These are phyloP conservation scores for Odontarrhena argentea DNA, from an alignment of 345 rosid genomes.

Conservation along the genomic window DNA sequence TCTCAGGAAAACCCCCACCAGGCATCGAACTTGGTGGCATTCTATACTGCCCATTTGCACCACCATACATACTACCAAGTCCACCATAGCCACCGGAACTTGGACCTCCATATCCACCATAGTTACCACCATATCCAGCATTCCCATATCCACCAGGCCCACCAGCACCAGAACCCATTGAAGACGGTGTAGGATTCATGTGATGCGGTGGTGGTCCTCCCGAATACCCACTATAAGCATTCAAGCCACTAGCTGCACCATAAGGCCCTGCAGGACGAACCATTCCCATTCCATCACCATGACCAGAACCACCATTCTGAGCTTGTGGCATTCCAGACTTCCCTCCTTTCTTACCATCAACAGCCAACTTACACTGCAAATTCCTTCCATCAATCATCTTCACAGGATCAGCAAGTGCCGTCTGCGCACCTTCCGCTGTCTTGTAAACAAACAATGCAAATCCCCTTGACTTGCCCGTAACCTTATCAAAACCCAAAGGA, in stretches of 20 bases:
- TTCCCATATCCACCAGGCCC: conserved; percentile 49
- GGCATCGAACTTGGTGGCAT: conserved; percentile 57
- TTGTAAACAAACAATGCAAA: conserved; percentile 81
- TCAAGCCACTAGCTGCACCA: conserved; percentile 40
- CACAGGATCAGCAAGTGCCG: conserved; percentile 65
- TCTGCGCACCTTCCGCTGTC: conserved; percentile 69
- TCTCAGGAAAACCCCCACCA: conserved; percentile 60
- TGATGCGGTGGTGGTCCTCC: conserved; percentile 55
- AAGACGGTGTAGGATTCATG: conserved; percentile 52
- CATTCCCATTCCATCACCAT: conserved; percentile 62
- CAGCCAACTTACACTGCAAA: conserved; percentile 66
- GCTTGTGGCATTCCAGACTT: conserved; percentile 42
- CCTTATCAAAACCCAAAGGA: conserved; percentile 78
- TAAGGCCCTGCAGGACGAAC: conserved; percentile 45
- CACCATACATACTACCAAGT: conserved; percentile 41
- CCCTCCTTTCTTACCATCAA: conserved; percentile 63
- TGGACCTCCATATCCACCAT: conserved; percentile 61
- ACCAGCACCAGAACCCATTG: conserved; percentile 39
- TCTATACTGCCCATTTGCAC: conserved; percentile 55
- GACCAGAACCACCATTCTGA: conserved; percentile 42
- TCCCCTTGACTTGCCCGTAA: conserved; percentile 75
- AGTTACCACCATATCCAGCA: conserved; percentile 50
- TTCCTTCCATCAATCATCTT: conserved; percentile 71
- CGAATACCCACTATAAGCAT: conserved; percentile 47
- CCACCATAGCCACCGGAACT: conserved; percentile 53